A percentile compares a stretch with the other conserved stretches of the same genome.
Evolutionary conservation across 345 rosid species (phyloP).

Genomic region (Bruguiera gymnorhiza): DNA sequence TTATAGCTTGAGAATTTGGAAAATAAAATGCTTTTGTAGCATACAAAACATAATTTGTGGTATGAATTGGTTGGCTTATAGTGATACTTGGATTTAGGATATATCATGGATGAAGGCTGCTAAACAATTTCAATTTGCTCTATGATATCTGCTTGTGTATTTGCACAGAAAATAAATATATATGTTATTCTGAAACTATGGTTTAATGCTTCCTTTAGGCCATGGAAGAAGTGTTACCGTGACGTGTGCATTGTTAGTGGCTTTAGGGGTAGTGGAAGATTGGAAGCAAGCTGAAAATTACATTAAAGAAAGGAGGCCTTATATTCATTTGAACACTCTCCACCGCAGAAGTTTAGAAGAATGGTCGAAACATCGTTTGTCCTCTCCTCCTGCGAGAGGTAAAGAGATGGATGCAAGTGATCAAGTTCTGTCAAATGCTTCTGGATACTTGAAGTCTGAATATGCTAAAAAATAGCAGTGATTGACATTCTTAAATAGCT

Average conservation of each 20-base stretch:
- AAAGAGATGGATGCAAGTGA: conserved; percentile 6
- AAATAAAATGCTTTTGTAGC: no score
- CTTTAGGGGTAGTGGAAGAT: conserved; percentile 51
- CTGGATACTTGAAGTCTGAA: not conserved
- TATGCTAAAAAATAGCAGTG: not conserved
- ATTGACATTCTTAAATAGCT: not conserved
- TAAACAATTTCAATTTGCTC: no score
- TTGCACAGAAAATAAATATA: no score
- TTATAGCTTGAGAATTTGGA: no score
- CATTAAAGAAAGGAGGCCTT: conserved; percentile 49
- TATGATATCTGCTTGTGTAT: no score
- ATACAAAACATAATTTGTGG: no score
- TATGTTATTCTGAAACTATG: not conserved
- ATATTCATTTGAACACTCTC: conserved; percentile 47
- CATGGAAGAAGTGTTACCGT: conserved; percentile 81
- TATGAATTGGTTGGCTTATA: no score
- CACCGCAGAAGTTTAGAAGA: conserved; percentile 53
- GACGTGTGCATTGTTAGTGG: conserved; percentile 59
- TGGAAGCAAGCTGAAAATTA: conserved; percentile 62
- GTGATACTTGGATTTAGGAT: no score
- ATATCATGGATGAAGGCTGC: no score
- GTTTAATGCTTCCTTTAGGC: conserved; percentile 33
- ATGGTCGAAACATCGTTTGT: conserved; percentile 52
- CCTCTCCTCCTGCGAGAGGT: conserved; percentile 28
- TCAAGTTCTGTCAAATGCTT: not conserved